Percentiles rank a stretch among this genome's conserved stretches.
phyloP scores from a whole-genome alignment of 2,329 filamentous ascomycete genomes.

The Ceratocystis variospora region DNA sequence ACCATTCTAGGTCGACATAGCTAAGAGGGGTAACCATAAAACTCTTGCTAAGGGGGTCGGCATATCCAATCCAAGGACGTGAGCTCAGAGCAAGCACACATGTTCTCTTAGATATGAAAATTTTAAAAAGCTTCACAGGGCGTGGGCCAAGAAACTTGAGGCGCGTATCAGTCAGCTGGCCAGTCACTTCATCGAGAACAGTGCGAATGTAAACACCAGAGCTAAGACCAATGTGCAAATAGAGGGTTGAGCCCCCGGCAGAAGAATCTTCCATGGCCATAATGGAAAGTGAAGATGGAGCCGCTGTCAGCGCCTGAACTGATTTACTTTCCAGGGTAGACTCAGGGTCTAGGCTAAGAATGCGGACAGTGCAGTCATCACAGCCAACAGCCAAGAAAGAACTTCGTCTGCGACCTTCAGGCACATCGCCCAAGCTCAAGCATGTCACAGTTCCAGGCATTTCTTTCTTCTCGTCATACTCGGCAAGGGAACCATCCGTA shows the following conservation, averaged over 20 bases:
- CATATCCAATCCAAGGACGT: conserved; percentile 90
- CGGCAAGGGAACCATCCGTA: conserved; percentile 72
- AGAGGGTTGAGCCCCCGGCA: conserved; percentile 74
- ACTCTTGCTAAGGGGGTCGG: conserved; percentile 61
- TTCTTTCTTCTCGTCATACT: conserved; percentile 88
- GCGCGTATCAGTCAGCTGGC: conserved; percentile 85
- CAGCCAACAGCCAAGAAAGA: conserved; percentile 93
- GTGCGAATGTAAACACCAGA: conserved; percentile 94
- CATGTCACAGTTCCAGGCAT: conserved; percentile 94
- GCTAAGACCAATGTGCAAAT: conserved; percentile 88
- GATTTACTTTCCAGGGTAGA: conserved; percentile 86
- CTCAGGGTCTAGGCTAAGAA: conserved; percentile 79
- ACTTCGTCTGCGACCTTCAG: conserved; percentile 75
- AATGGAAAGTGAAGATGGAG: conserved; percentile 76
- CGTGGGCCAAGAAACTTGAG: conserved; percentile 90
- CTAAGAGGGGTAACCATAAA: conserved; percentile 88
- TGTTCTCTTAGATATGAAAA: conserved; percentile 72
- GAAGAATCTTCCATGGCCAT: conserved; percentile 94
- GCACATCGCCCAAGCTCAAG: conserved; percentile 83
- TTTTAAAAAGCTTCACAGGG: conserved; percentile 75
- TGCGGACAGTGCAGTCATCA: conserved; percentile 89
- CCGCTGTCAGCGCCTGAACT: conserved; percentile 81
- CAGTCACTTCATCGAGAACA: conserved; percentile 86
- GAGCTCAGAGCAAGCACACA: conserved; percentile 84
- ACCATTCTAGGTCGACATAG: conserved; percentile 79